These are phyloP conservation scores for Lagenaria siceraria DNA, from an alignment of 306 rosid genomes.

Conservation along the genomic window DNA sequence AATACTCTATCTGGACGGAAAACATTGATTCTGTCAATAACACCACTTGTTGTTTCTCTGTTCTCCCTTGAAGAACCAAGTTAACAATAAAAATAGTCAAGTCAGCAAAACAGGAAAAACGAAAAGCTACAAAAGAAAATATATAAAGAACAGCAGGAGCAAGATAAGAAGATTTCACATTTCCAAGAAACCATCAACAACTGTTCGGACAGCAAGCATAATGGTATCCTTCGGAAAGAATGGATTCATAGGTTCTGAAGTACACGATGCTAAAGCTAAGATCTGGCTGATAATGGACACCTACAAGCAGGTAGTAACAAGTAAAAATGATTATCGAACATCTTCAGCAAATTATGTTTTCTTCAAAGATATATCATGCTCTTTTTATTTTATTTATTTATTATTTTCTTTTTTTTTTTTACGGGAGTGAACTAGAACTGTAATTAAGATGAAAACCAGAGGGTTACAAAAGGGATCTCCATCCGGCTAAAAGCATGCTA, in stretches of 20 bases:
- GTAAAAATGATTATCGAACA: not conserved
- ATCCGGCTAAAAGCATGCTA: not conserved
- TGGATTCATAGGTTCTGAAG: slow-evolving; percentile 56
- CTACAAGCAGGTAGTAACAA: slow-evolving; percentile 26
- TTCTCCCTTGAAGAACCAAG: slow-evolving; percentile 45
- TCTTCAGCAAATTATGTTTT: not conserved
- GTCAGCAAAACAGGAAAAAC: slow-evolving; percentile 3
- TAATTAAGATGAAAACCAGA: not conserved
- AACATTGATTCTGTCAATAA: slow-evolving; percentile 70
- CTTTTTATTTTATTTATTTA: not conserved
- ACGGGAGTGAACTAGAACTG: not conserved
- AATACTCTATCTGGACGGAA: slow-evolving; percentile 87
- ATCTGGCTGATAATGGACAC: slow-evolving; percentile 75
- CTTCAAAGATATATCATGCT: not conserved
- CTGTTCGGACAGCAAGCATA: slow-evolving; percentile 44
- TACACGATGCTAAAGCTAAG: slow-evolving; percentile 60
- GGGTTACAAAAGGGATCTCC: not conserved
- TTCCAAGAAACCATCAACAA: slow-evolving; percentile 88
- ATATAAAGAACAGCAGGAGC: not conserved
- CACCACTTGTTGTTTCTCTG: slow-evolving; percentile 26
- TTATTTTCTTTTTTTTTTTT: not conserved
- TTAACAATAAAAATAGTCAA: slow-evolving; percentile 10
- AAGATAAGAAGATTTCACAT: slow-evolving; percentile 29
- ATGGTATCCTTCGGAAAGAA: slow-evolving; percentile 51
- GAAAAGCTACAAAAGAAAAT: not conserved